These are phyloP conservation scores for Pseudoneurospora amorphoporcata DNA, from an alignment of 495 filamentous ascomycete genomes.

Conservation along the genomic window DNA sequence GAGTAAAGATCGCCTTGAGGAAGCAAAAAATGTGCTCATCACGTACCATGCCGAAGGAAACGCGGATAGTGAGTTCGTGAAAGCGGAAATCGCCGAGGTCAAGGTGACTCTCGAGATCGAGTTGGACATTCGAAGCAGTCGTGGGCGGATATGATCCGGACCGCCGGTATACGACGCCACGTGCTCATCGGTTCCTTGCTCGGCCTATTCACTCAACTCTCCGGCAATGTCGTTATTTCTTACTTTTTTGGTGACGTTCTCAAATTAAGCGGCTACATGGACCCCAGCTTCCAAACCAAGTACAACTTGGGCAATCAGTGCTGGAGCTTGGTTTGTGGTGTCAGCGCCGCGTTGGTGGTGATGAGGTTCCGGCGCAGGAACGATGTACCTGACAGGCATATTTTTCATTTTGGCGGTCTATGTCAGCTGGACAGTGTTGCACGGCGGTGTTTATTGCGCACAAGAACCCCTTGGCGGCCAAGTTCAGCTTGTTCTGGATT, in stretches of 20 bases:
- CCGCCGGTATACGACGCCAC: slow-evolving; percentile 44
- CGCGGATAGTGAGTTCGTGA: slow-evolving; percentile 42
- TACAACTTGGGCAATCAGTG: slow-evolving; percentile 50
- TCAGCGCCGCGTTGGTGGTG: slow-evolving; percentile 43
- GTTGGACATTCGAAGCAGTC: slow-evolving; percentile 43
- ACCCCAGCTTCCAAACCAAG: slow-evolving; percentile 40
- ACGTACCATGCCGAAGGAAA: slow-evolving; percentile 57
- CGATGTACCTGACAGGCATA: slow-evolving; percentile 52
- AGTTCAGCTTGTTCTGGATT: slow-evolving; percentile 48
- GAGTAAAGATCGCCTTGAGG: slow-evolving; percentile 46
- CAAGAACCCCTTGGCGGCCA: slow-evolving; percentile 26
- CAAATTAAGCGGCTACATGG: slow-evolving; percentile 40
- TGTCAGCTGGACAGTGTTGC: slow-evolving; percentile 48
- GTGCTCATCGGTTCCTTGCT: slow-evolving; percentile 47
- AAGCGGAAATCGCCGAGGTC: slow-evolving; percentile 50
- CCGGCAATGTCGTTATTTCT: slow-evolving; percentile 53
- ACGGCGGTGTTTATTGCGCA: slow-evolving; percentile 33
- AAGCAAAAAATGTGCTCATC: slow-evolving; percentile 45
- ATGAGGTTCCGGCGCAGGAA: slow-evolving; percentile 45
- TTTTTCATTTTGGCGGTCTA: slow-evolving; percentile 45
- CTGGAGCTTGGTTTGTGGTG: slow-evolving; percentile 47
- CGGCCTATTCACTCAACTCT: slow-evolving; percentile 54
- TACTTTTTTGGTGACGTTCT: slow-evolving; percentile 46
- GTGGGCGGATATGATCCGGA: slow-evolving; percentile 46
- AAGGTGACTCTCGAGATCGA: slow-evolving; percentile 49